Percentiles rank a stretch among this genome's conserved stretches.
Evolutionary conservation across 305 asterid species (phyloP).

Genomic region (Plantago coronopus): DNA sequence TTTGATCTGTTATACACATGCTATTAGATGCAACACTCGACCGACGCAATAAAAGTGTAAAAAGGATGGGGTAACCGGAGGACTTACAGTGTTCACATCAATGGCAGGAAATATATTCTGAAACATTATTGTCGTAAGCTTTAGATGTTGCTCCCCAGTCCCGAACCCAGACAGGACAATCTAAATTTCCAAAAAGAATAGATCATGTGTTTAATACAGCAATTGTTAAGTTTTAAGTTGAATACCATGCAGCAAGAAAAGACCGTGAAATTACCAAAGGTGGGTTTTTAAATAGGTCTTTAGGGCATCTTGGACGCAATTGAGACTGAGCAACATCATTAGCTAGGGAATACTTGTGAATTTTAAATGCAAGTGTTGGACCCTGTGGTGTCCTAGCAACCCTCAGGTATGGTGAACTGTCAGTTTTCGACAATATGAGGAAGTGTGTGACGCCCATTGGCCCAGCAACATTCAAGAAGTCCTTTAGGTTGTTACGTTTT

Average conservation of each 20-base stretch:
- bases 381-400: slow-evolving; percentile 82
- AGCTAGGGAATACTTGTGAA: slow-evolving; percentile 69
- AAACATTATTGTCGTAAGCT: slow-evolving; percentile 81
- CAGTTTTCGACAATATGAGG: slow-evolving; percentile 75
- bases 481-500: slow-evolving; percentile 70
- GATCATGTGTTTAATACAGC: neutral
- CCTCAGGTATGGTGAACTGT: slow-evolving; percentile 66
- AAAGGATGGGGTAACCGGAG: slow-evolving; percentile 8
- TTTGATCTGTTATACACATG: slow-evolving; percentile 60
- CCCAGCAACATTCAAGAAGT: slow-evolving; percentile 78
- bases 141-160: slow-evolving; percentile 88
- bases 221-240: no score
- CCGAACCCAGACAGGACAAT: slow-evolving; percentile 95
- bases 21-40: slow-evolving; percentile 20
- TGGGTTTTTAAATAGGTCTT: slow-evolving; percentile 69
- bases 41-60: neutral
- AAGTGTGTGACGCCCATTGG: slow-evolving; percentile 94
- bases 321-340: slow-evolving; percentile 78
- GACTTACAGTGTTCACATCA: slow-evolving; percentile 78
- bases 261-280: slow-evolving; percentile 59
- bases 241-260: neutral
- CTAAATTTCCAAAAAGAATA: slow-evolving; percentile 36
- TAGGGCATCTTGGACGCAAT: slow-evolving; percentile 67
- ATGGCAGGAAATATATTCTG: slow-evolving; percentile 95
- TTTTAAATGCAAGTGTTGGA: slow-evolving; percentile 84